Base-by-base conservation (phyloP, 2,329 filamentous ascomycete species). In the Akanthomyces lecanii region DNA sequence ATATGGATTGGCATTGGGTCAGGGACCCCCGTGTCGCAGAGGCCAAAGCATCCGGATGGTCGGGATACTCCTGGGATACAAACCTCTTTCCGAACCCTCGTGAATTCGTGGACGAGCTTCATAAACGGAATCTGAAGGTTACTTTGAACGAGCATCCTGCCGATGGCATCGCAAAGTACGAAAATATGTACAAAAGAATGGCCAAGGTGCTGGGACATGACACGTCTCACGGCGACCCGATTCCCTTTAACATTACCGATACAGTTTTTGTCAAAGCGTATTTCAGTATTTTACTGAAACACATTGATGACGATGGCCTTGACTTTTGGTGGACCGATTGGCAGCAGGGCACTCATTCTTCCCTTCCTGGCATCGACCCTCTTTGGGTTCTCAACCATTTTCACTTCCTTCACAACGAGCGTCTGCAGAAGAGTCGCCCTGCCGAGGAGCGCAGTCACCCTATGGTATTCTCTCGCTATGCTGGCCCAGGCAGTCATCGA, bases 271-370 rank as follows among this genome's bases (percentile, higher is more conserved):
- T 86, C 70, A 75, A 85, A 40, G 85, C 84, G 0, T 88, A 84
- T 67, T 80, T 87, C 51, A 77, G 81, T 55, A 78, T 86, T 2
- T 75, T 88, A 5, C 83, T 87, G 63, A 77, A 80, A 14, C 73
- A 77, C 16, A 75, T 87, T 33, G 85, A 88, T 65, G 75, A 80
- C 1, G 74, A 83, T 10, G 85, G 82, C 1, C 77, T 81, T 25
- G 85, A 88, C 68, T 87, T 89, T 63, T 87, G 85, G 84, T 89
- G 86, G 86, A 78, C 88, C 33, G 86, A 89, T 69, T 89, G 85
- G 85, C 86, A 89, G 70, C 86, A 88, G 70, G 86, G 86, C 1
- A 73, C 76, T 2, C 75, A 78, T 62, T 84, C 84, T 1, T 77
- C 78, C 40, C 77, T 87, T 6, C 80, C 79, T 0, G 84, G 84